phyloP scores from a whole-genome alignment of 2,329 filamentous ascomycete species.

The Sporothrix schenckii region DNA sequence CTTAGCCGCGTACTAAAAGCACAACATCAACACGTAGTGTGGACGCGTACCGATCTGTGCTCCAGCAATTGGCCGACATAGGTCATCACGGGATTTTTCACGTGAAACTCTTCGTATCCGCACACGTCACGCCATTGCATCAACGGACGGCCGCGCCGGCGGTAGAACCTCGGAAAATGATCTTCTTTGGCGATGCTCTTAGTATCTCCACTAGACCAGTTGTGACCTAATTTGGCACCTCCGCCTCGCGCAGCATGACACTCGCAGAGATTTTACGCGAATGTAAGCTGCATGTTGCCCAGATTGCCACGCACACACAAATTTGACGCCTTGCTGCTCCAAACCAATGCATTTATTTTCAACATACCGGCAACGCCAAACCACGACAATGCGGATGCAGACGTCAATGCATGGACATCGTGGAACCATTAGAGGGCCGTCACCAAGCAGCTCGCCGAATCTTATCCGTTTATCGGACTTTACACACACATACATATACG shows the following conservation, averaged over 20 bases:
- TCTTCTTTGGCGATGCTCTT: background rate
- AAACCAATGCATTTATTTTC: background rate
- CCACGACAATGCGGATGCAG: constrained; percentile 10
- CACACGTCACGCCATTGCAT: background rate
- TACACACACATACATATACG: background rate
- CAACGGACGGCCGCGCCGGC: constrained; percentile 29
- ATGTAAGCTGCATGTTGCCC: background rate
- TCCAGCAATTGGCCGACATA: too few species aligned
- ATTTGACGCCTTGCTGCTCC: background rate
- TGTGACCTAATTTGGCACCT: constrained; percentile 1
- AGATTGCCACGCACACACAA: background rate
- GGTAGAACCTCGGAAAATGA: constrained; percentile 30
- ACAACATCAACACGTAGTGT: too few species aligned
- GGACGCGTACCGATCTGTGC: too few species aligned
- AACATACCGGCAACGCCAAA: background rate
- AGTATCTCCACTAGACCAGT: background rate
- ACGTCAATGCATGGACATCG: constrained; percentile 3
- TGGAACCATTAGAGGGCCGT: background rate
- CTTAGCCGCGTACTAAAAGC: background rate
- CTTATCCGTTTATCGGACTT: background rate
- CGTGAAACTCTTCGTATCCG: background rate
- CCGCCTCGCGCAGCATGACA: background rate
- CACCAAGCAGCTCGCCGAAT: background rate
- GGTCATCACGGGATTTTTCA: background rate
- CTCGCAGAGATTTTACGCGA: background rate